Evolutionary conservation across 2,329 filamentous ascomycete species (phyloP), one percentile per base, ranked within the genome.

Genomic region (Aspergillus hiratsukae): DNA sequence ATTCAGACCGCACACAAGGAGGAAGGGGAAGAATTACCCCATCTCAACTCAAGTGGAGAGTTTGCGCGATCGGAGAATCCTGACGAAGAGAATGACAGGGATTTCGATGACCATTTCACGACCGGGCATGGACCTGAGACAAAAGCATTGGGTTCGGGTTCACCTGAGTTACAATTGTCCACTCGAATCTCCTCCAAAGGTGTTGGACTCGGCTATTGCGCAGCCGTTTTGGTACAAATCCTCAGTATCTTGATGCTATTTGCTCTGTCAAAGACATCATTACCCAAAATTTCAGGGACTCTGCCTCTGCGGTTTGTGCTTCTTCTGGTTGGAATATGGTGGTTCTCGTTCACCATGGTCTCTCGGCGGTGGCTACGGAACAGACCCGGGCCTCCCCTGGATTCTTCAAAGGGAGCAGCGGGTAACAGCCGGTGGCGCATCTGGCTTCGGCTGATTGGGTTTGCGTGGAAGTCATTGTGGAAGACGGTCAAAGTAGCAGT

Each of bases 131-230:
- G 55, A 6, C 11, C 50, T 10, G 55, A 56, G 9, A 10, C 41
- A 23, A 60, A 61, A 35, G 8, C 35, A 7, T 17, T 56, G 7
- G 43, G 53, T 1, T 61, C 62, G 3, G 59, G 58, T n/a, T 89
- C 62, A 78, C 84, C 59, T 69, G 89, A 93, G 69, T 82, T 96
- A 57, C 83, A 87, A 61, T 78, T 96, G 2, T 95, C 91, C 0
- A 95, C 91, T 1, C 85, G 88, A 61, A 93, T 97, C 58, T 96
- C 91, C 0, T 89, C 91, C 5, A 89, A 87, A 63, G 92, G 92
- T 8, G 90, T 96, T 28, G 91, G 91, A 0, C 91, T 96, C 52
- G 92, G 92, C 8, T 97, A 97, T 66, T 84, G 86, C 28, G 91
- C 91, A 0, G 91, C 89, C 0, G 80, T 97, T 0, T 84, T 95